These are phyloP conservation scores for Teratosphaeria gauchensis DNA, from an alignment of 2,329 filamentous ascomycete genomes.

Conservation along the genomic window DNA sequence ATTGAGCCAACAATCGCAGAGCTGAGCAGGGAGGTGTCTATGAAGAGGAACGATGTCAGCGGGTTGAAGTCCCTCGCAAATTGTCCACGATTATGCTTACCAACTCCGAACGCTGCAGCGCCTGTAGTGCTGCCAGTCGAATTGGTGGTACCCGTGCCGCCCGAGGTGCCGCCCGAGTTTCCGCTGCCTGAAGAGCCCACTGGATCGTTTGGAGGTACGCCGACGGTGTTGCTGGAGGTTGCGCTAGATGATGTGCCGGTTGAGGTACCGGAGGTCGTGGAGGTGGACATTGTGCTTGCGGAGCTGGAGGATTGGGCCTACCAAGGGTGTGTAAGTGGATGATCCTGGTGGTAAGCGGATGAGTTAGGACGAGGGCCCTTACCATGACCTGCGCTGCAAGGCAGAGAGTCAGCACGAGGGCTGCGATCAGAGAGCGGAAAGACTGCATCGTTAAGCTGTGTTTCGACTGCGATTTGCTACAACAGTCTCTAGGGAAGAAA, in stretches of 20 bases:
- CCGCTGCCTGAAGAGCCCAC: constrained; percentile 1
- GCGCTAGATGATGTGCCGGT: constrained; percentile 1
- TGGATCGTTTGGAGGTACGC: background rate
- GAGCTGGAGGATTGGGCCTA: constrained; percentile 3
- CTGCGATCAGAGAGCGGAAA: constrained; percentile 1
- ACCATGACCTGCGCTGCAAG: constrained; percentile 1
- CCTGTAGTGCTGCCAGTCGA: background rate
- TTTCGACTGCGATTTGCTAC: background rate
- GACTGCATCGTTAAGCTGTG: background rate
- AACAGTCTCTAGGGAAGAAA: background rate
- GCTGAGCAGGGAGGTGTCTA: background rate
- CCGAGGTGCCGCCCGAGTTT: background rate
- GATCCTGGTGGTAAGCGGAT: background rate
- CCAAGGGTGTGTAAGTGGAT: background rate
- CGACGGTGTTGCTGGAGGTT: background rate
- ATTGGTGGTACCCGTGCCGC: background rate
- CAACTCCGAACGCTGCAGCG: background rate
- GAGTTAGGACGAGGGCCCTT: background rate
- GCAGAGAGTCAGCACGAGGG: constrained; percentile 2
- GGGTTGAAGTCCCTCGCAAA: no score
- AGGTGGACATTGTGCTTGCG: constrained; percentile 3
- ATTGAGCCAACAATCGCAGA: constrained; percentile 1
- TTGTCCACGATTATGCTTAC: background rate
- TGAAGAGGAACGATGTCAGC: background rate
- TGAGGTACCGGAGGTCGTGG: background rate